Conservation (phyloP, 1,284 basidiomycete species). For the Tremellales sp. region DNA sequence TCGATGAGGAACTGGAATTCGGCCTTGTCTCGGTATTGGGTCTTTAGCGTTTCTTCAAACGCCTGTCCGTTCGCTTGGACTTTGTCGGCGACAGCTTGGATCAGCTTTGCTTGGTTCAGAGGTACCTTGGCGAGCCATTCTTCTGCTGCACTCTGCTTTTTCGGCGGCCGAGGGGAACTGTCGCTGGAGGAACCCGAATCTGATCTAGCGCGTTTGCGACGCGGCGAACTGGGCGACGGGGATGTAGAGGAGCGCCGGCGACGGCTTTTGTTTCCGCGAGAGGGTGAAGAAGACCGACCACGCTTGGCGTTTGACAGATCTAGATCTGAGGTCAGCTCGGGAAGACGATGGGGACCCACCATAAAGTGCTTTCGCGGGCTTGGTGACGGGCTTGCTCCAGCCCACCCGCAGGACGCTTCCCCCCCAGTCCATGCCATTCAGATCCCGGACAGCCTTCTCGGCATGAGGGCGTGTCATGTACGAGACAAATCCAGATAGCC, state of each 20-base stretch:
- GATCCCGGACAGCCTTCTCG: conserved; percentile 75
- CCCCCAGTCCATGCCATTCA: conserved; percentile 89
- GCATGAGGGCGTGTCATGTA: conserved; percentile 91
- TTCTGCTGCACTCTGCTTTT: conserved; percentile 18
- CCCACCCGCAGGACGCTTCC: conserved; percentile 77
- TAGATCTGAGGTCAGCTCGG: conserved; percentile 9
- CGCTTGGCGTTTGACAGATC: conserved; percentile 11
- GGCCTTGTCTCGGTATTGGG: conserved; percentile 72
- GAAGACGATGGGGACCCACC: conserved; percentile 56
- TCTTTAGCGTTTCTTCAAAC: conserved; percentile 72
- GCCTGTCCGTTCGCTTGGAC: conserved; percentile 71
- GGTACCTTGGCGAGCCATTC: conserved; percentile 56
- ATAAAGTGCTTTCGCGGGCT: conserved; percentile 73
- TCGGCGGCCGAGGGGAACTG: conserved; percentile 14
- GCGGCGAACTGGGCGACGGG: conserved; percentile 10
- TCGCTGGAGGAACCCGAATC: conserved; percentile 5
- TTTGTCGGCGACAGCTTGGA: conserved; percentile 77
- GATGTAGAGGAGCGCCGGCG: conserved; percentile 8
- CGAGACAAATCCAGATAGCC: conserved; percentile 89
- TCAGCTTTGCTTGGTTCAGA: conserved; percentile 70
- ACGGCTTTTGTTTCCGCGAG: background rate
- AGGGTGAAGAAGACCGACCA: conserved; percentile 13
- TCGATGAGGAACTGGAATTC: conserved; percentile 76
- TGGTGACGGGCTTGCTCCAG: conserved; percentile 92
- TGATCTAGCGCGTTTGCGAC: conserved; percentile 8